Evolutionary conservation across 2,329 filamentous ascomycete genomes (phyloP).

Genomic region (Penicillium verrucosum): DNA sequence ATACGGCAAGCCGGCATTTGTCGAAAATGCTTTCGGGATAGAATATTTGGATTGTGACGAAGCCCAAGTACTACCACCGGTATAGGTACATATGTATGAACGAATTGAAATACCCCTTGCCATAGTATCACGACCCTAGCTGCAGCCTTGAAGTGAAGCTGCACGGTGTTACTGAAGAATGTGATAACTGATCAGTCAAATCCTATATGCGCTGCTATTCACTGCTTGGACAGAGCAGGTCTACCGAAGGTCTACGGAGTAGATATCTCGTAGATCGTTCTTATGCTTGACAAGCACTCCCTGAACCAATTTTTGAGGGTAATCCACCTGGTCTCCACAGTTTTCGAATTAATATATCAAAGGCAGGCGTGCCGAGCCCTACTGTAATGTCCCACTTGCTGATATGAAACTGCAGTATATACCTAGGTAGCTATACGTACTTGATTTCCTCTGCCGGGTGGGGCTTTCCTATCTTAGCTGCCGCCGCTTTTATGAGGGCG

Average conservation of each 20-base stretch:
- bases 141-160: not conserved
- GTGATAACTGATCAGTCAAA: too few relatives aligned
- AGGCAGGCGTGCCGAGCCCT: conserved; percentile 3
- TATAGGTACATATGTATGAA: too few relatives aligned
- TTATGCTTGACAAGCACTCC: not conserved
- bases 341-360: not conserved
- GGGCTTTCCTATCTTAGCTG: too few relatives aligned
- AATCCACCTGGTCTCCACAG: not conserved
- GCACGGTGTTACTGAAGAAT: not conserved
- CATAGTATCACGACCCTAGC: not conserved
- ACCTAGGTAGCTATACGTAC: not conserved
- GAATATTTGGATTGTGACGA: not conserved
- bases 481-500: too few relatives aligned
- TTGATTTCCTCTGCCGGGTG: too few relatives aligned
- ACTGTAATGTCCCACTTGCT: not conserved
- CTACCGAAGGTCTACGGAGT: too few relatives aligned
- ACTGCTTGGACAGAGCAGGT: not conserved
- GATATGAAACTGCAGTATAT: too few relatives aligned
- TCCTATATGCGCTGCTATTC: not conserved
- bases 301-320: not conserved
- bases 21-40: not conserved
- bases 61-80: not conserved
- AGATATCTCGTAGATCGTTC: not conserved
- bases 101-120: not conserved
- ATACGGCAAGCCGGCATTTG: not conserved